phyloP scores from a whole-genome alignment of 768 basidiomycete genomes.

The Hysterangium stoloniferum region DNA sequence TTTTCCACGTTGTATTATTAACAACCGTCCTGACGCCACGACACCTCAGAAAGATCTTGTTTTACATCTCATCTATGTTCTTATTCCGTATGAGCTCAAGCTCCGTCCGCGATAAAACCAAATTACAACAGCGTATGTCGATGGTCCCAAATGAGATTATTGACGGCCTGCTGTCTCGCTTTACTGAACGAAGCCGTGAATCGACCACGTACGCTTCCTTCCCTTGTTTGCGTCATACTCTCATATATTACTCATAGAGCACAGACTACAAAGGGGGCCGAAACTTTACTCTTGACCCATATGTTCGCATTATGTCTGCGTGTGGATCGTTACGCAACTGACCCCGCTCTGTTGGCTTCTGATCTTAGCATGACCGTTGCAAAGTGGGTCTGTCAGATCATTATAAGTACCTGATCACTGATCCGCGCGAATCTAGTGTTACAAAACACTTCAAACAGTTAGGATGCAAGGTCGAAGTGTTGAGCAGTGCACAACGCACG shows the following conservation, averaged over 20 bases:
- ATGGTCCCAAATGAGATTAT: conserved; percentile 55
- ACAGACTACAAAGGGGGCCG: conserved; percentile 56
- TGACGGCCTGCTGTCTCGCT: conserved; percentile 69
- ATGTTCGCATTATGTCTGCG: conserved; percentile 76
- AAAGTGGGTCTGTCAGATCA: conserved; percentile 44
- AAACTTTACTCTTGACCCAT: conserved; percentile 67
- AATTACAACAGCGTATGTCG: conserved; percentile 47
- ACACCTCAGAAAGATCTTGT: conserved; percentile 57
- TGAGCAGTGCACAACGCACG: conserved; percentile 56
- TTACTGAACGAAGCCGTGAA: conserved; percentile 68
- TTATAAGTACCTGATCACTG: neutral
- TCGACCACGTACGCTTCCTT: conserved; percentile 46
- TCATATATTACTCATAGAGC: conserved; percentile 22
- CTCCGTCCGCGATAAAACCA: conserved; percentile 35
- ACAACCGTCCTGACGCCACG: neutral
- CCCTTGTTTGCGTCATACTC: neutral
- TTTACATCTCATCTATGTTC: conserved; percentile 81
- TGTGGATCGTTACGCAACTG: conserved; percentile 69
- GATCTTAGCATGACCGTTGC: conserved; percentile 61
- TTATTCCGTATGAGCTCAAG: conserved; percentile 49
- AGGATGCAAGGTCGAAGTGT: conserved; percentile 67
- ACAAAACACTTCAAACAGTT: conserved; percentile 70
- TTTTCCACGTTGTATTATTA: neutral
- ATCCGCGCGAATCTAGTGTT: conserved; percentile 32
- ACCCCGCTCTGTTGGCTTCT: conserved; percentile 56